Base-by-base conservation (phyloP, 352 stramenopile species). In the Plasmopara viticola region DNA sequence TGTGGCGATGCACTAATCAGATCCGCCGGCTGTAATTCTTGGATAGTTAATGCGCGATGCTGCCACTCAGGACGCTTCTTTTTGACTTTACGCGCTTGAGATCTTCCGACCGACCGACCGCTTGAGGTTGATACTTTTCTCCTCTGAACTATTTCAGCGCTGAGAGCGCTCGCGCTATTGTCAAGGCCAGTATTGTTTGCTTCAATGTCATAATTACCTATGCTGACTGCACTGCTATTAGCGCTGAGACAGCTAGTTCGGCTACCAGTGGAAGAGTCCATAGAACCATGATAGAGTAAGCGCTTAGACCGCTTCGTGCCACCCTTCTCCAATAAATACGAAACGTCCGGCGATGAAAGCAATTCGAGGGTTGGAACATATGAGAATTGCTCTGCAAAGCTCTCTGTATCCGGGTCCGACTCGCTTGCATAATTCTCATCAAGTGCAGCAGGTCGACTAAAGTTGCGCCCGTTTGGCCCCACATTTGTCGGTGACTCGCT, bases 381-480 rank as follows among this genome's bases (percentile, higher is more conserved):
- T 12, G 61, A 54, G 31, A 77, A 81, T 45, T 78, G 66, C n/a
- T 76, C 71, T 13, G 58, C 51, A 38, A 76, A 78, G 35, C 51
- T 72, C 42, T 68, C 66, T 6, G 56, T 61, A 17, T 68, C 56
- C 5, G 66, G 74, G n/a, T 77, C 58, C 0, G 68, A 76, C 38
- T 71, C 63, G 56, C 60, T 74, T 25, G 62, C 59, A 44, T 76
- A 57, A 15, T 81, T 76, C 46, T 81, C 71, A 38, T 81, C 71
- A 18, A 80, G 46, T 52, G 70, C 62, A 49, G 56, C 51, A 20
- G 54, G 60, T 25, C 46, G 54, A 33, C 39, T 53, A 47, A 67
- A 64, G 47, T 70, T 66, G 29, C 55, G 54, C 42, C 63, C 62
- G 25, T 77, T 63, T 7, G 55, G 59, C 2, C 63, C 69, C 14